Conservation (phyloP, 2,329 filamentous ascomycete genomes). For the Aspergillus neoniger region DNA sequence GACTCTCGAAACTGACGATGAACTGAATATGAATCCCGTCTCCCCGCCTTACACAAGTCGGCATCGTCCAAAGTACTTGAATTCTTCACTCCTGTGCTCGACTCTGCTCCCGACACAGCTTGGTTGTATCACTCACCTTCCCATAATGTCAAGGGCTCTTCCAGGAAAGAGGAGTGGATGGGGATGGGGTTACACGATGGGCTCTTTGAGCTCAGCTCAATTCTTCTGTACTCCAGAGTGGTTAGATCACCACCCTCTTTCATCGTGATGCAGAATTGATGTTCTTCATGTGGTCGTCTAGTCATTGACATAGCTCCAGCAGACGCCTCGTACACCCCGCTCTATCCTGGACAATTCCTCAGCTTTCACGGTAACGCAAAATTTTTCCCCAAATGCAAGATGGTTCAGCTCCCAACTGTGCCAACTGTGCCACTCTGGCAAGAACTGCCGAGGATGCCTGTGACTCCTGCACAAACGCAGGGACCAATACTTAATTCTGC, state of each 20-base stretch:
- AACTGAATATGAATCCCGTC: neutral
- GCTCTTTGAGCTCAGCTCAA: neutral
- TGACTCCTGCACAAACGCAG: slow-evolving; percentile 27
- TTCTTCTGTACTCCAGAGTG: neutral
- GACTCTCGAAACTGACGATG: neutral
- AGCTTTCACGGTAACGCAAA: neutral
- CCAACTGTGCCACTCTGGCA: neutral
- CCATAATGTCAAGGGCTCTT: slow-evolving; percentile 11
- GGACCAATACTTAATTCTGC: slow-evolving; percentile 30
- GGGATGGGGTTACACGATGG: slow-evolving; percentile 12
- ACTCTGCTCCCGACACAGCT: neutral
- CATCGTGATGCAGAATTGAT: neutral
- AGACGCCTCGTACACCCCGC: neutral
- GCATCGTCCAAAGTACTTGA: neutral
- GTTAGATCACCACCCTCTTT: neutral
- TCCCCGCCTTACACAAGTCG: neutral
- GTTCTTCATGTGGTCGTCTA: no score
- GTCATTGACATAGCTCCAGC: neutral
- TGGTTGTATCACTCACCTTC: slow-evolving; percentile 5
- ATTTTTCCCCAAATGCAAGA: neutral
- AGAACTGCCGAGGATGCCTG: slow-evolving; percentile 29
- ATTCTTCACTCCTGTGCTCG: no score
- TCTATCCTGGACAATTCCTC: neutral
- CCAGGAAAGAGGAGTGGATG: neutral
- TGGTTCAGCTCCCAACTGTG: slow-evolving; percentile 20